These are phyloP conservation scores for Klebsormidium nitens DNA, from an alignment of 139 green algal genomes.

Conservation along the genomic window DNA sequence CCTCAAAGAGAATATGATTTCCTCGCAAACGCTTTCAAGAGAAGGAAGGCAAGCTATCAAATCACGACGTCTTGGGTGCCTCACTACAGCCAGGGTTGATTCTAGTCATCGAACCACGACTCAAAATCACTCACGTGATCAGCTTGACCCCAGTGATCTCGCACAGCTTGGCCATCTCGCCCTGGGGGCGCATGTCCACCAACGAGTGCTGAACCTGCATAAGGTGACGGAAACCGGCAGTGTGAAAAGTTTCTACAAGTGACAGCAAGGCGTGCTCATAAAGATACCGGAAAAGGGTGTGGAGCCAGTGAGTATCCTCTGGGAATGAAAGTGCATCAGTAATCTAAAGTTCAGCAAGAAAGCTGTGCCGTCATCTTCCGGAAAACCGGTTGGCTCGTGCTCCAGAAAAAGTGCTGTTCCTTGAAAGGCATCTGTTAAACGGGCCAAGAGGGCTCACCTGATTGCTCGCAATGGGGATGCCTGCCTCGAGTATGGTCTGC, in stretches of 20 bases:
- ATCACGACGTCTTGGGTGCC: not conserved
- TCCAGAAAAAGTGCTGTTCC: no score
- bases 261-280: no score
- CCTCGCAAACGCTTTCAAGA: not conserved
- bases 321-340: no score
- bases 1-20: slow-evolving; percentile 1
- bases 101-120: not conserved
- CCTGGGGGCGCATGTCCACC: slow-evolving; percentile 32
- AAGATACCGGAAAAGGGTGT: no score
- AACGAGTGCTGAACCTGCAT: slow-evolving; percentile 30
- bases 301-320: no score
- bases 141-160: slow-evolving; percentile 26
- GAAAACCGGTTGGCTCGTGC: no score
- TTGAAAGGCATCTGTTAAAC: no score
- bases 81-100: not conserved
- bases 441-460: slow-evolving; percentile 20
- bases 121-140: slow-evolving; percentile 25
- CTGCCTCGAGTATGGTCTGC: slow-evolving; percentile 28
- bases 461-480: slow-evolving; percentile 33
- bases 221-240: not conserved
- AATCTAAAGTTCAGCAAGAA: no score
- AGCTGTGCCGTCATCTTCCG: no score
- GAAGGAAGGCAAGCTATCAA: not conserved
- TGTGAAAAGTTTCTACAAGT: no score
- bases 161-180: slow-evolving; percentile 34